A percentile compares a stretch with the other conserved stretches of the same genome.
phyloP scores from a whole-genome alignment of 768 basidiomycete species.

The Macrolepiota dolichaula region DNA sequence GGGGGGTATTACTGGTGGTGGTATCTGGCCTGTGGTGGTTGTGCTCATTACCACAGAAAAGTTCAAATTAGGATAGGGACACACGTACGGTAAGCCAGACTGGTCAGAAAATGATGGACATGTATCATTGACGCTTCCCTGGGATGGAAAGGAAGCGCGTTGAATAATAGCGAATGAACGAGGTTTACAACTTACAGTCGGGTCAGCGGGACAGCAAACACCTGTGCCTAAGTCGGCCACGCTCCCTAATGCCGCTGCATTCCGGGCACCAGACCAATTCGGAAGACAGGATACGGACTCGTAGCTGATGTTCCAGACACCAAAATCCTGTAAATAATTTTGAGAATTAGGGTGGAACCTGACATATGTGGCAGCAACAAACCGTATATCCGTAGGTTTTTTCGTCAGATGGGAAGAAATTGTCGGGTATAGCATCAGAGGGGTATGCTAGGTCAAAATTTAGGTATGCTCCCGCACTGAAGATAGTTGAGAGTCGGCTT shows the following conservation, averaged over 20 bases:
- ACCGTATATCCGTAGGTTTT: constrained; percentile 59
- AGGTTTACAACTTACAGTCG: constrained; percentile 40
- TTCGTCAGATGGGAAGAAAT: constrained; percentile 74
- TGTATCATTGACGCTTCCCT: constrained; percentile 44
- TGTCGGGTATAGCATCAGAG: constrained; percentile 60
- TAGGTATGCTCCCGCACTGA: constrained; percentile 63
- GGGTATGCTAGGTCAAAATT: constrained; percentile 86
- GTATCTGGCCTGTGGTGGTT: constrained; percentile 34
- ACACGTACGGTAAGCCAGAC: constrained; percentile 59
- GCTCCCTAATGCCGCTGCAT: constrained; percentile 65
- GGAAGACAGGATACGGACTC: constrained; percentile 55
- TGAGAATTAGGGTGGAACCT: neutral
- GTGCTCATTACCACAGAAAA: neutral
- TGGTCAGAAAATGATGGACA: constrained; percentile 73
- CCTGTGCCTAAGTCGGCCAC: constrained; percentile 51
- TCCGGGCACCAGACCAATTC: constrained; percentile 61
- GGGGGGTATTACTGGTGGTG: constrained; percentile 41
- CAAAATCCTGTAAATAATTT: constrained; percentile 59
- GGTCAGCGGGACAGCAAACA: constrained; percentile 73
- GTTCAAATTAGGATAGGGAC: neutral
- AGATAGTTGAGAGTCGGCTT: neutral
- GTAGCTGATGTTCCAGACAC: constrained; percentile 83
- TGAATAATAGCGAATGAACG: neutral
- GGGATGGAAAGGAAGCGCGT: neutral
- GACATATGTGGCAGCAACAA: neutral